Percentiles rank a stretch among this genome's conserved stretches.
Conservation (phyloP, 2,329 filamentous ascomycete genomes). For the Mycosphaerella arachidis region DNA sequence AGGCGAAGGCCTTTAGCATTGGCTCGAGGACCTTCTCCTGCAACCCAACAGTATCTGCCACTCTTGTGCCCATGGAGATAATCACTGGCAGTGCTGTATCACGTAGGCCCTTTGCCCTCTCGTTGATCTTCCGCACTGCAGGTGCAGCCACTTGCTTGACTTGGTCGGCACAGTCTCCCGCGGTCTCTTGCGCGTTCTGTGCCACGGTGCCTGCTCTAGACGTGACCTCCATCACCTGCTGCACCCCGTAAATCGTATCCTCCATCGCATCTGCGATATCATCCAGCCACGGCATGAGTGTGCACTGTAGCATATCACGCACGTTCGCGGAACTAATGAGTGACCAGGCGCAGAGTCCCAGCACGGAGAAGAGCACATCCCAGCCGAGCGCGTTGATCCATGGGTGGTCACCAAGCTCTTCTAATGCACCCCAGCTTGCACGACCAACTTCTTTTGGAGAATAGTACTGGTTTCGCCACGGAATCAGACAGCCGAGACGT, state of each 20-base stretch:
- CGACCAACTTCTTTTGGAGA: background rate
- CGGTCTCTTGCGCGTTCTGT: background rate
- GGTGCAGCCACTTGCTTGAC: background rate
- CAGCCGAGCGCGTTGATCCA: constrained; percentile 50
- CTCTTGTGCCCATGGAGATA: background rate
- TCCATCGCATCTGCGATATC: constrained; percentile 9
- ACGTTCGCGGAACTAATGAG: constrained; percentile 51
- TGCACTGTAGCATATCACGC: constrained; percentile 39
- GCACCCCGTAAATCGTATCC: constrained; percentile 4
- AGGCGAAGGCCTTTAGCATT: background rate
- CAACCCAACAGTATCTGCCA: no score
- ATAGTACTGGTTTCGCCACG: constrained; percentile 4
- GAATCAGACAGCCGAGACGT: constrained; percentile 2
- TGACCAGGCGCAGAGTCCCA: constrained; percentile 52
- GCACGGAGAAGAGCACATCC: constrained; percentile 54
- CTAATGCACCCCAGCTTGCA: constrained; percentile 34
- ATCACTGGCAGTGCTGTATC: background rate
- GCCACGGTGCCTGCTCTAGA: background rate
- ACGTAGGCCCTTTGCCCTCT: background rate
- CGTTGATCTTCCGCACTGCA: background rate
- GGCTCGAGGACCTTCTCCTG: no score
- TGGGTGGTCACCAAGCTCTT: constrained; percentile 53
- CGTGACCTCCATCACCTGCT: background rate
- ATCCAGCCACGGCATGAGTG: constrained; percentile 14
- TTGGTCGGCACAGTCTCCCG: background rate